A percentile compares a stretch with the other conserved stretches of the same genome.
Evolutionary conservation across 2,329 filamentous ascomycete genomes (phyloP).

Genomic region (Trichoderma lentiforme): DNA sequence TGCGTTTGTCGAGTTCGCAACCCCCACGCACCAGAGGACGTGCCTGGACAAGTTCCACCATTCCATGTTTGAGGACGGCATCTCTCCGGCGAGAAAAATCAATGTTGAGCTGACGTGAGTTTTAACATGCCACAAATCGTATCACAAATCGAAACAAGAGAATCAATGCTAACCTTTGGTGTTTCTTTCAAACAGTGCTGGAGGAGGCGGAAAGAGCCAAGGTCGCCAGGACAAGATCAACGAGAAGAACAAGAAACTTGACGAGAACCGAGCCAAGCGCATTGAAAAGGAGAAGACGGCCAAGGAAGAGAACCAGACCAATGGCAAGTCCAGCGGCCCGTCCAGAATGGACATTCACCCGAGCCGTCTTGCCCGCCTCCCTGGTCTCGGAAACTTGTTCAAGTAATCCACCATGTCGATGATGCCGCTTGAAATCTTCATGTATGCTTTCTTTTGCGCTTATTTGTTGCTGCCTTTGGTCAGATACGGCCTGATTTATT

Average conservation of each 20-base stretch:
- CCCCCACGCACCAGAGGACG: conserved; percentile 86
- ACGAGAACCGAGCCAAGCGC: conserved; percentile 57
- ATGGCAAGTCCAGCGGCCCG: conserved; percentile 20
- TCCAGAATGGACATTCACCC: conserved; percentile 46
- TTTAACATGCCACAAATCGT: background rate
- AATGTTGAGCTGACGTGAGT: conserved; percentile 88
- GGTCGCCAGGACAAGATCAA: conserved; percentile 72
- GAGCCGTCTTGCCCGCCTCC: conserved; percentile 42
- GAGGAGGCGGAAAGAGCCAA: conserved; percentile 77
- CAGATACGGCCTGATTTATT: background rate
- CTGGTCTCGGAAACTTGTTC: conserved; percentile 14
- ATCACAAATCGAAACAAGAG: too few relatives aligned
- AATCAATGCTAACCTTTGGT: background rate
- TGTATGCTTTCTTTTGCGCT: background rate
- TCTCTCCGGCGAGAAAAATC: conserved; percentile 64
- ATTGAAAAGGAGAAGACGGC: conserved; percentile 45
- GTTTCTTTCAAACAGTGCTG: conserved; percentile 55
- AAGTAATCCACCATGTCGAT: background rate
- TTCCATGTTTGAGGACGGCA: conserved; percentile 63
- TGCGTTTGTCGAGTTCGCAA: conserved; percentile 85
- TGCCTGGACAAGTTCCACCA: conserved; percentile 91
- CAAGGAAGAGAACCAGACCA: conserved; percentile 30
- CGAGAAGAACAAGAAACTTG: conserved; percentile 81
- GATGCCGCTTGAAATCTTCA: background rate
- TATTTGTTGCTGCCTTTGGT: background rate